phyloP scores from a whole-genome alignment of 2,329 filamentous ascomycete species.

The Dothideomycetes sp. region DNA sequence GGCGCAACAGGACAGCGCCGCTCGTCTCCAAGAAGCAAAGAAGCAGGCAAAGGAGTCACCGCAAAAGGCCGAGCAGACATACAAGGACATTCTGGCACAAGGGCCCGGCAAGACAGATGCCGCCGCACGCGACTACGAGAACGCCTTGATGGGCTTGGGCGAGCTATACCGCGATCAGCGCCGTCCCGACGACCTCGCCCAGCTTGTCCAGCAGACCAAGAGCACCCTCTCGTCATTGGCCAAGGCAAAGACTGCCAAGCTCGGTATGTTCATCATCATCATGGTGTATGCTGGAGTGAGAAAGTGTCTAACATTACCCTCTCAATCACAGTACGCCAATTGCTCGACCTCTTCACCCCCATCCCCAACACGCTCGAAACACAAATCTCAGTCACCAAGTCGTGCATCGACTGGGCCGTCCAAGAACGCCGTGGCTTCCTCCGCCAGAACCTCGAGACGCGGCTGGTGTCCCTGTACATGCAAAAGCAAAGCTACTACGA shows the following conservation, averaged over 20 bases:
- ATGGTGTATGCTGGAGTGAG: too few species aligned
- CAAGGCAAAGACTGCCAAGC: conserved; percentile 96
- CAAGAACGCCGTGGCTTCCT: conserved; percentile 91
- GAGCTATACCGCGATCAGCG: conserved; percentile 87
- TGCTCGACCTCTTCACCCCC: conserved; percentile 87
- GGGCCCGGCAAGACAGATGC: conserved; percentile 77
- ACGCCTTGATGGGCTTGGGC: conserved; percentile 76
- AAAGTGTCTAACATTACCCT: conserved; percentile 13
- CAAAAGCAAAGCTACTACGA: conserved; percentile 97
- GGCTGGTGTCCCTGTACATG: conserved; percentile 90
- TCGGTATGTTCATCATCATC: conserved; percentile 55
- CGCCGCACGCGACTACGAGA: conserved; percentile 84
- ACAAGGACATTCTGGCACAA: conserved; percentile 81
- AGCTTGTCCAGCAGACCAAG: conserved; percentile 81
- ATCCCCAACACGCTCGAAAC: conserved; percentile 92
- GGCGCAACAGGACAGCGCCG: conserved; percentile 44
- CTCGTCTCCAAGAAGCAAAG: conserved; percentile 80
- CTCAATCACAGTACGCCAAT: conserved; percentile 65
- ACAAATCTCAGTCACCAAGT: conserved; percentile 92
- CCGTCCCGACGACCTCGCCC: conserved; percentile 73
- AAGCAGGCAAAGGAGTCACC: conserved; percentile 72
- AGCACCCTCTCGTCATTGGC: conserved; percentile 91
- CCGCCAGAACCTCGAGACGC: conserved; percentile 94
- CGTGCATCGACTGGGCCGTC: conserved; percentile 98
- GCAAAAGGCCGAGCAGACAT: conserved; percentile 73